Conservation (phyloP, 805 yeast genomes). For the Starmera quercuum region DNA sequence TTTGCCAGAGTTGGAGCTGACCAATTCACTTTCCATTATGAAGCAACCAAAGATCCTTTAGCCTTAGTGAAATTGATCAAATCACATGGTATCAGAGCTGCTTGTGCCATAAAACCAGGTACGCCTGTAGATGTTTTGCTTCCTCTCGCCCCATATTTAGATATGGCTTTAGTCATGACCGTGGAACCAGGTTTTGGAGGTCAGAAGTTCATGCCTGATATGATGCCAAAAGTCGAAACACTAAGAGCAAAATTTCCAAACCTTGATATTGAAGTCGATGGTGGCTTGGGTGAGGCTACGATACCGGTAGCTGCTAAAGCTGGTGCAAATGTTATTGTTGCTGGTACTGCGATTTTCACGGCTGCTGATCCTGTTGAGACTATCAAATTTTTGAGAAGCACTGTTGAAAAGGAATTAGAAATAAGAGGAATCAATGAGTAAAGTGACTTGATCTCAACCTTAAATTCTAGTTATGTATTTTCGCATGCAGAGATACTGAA, state of each 20-base stretch:
- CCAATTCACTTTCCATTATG: slow-evolving; percentile 93
- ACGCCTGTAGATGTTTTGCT: slow-evolving; percentile 79
- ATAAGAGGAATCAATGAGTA: slow-evolving; percentile 35
- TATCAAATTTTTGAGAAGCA: slow-evolving; percentile 57
- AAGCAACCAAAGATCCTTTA: slow-evolving; percentile 75
- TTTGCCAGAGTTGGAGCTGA: slow-evolving; percentile 93
- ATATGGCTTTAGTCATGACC: slow-evolving; percentile 96
- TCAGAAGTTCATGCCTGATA: slow-evolving; percentile 87
- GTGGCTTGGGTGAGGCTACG: slow-evolving; percentile 86
- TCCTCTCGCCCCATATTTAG: slow-evolving; percentile 69
- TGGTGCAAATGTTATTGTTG: slow-evolving; percentile 97
- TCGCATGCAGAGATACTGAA: no score
- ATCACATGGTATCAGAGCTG: slow-evolving; percentile 80
- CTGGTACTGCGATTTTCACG: slow-evolving; percentile 90
- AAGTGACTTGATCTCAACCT: no score
- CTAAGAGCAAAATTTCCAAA: slow-evolving; percentile 70
- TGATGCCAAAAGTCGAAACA: slow-evolving; percentile 91
- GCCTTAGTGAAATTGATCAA: slow-evolving; percentile 71
- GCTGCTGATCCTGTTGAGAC: slow-evolving; percentile 75
- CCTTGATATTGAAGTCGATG: slow-evolving; percentile 91
- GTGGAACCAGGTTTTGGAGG: slow-evolving; percentile 99
- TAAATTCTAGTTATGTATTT: no score
- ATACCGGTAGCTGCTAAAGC: slow-evolving; percentile 87
- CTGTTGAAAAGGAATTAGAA: slow-evolving; percentile 45
- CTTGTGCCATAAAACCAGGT: slow-evolving; percentile 90